Conservation (phyloP, 2,329 filamentous ascomycete species). For the Trichophyton benhamiae region DNA sequence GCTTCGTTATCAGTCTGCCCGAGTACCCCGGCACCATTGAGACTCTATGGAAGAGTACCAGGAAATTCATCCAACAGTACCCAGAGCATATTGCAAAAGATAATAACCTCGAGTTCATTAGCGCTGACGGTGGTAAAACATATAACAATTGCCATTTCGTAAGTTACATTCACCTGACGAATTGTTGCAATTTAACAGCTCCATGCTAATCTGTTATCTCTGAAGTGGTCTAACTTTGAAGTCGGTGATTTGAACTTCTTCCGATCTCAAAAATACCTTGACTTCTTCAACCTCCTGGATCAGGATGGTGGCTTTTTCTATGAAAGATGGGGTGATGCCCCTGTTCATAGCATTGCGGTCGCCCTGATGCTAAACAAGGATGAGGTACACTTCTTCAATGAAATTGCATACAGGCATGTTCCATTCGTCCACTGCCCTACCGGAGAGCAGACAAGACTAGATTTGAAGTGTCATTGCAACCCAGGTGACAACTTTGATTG, state of each 20-base stretch:
- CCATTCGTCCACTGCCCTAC: constrained; percentile 97
- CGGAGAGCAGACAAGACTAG: constrained; percentile 66
- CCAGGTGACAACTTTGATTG: constrained; percentile 97
- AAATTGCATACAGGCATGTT: constrained; percentile 96
- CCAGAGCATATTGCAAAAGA: constrained; percentile 74
- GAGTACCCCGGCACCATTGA: constrained; percentile 95
- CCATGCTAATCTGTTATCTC: constrained; percentile 12
- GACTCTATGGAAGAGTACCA: constrained; percentile 87
- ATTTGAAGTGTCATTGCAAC: constrained; percentile 88
- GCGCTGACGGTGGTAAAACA: constrained; percentile 76
- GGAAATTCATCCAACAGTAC: constrained; percentile 83
- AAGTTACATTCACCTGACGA: constrained; percentile 31
- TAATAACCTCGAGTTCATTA: constrained; percentile 85
- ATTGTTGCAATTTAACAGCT: neutral
- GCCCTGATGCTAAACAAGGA: constrained; percentile 78
- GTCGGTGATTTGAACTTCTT: constrained; percentile 91
- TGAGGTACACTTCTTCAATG: constrained; percentile 96
- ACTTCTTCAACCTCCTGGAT: constrained; percentile 84
- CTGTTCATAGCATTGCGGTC: constrained; percentile 95
- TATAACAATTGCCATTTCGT: constrained; percentile 98
- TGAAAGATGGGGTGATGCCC: constrained; percentile 95
- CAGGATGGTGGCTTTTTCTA: constrained; percentile 95
- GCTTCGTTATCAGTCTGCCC: constrained; percentile 87
- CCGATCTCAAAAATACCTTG: constrained; percentile 72
- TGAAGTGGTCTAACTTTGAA: constrained; percentile 96